Percentiles rank a stretch among this genome's conserved stretches.
These are phyloP conservation scores for Kwoniella dejecticola DNA, from an alignment of 768 basidiomycete genomes.

Conservation along the genomic window DNA sequence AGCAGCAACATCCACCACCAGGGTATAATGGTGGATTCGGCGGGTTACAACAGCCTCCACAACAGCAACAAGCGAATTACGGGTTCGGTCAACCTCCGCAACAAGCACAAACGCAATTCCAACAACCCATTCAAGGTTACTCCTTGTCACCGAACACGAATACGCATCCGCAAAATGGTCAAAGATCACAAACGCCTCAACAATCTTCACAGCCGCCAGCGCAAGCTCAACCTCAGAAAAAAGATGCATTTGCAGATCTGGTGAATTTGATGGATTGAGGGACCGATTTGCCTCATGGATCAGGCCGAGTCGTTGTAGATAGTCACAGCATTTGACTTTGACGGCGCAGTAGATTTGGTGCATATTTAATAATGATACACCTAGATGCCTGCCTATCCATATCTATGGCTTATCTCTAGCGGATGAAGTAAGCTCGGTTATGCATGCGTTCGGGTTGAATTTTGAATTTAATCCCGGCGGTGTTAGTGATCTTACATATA, in stretches of 20 bases:
- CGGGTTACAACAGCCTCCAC: slow-evolving; percentile 6
- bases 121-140: slow-evolving; percentile 26
- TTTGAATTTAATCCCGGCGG: slow-evolving; percentile 8
- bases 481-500: not conserved
- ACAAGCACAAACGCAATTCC: slow-evolving; percentile 18
- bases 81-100: slow-evolving; percentile 9
- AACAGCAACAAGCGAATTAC: slow-evolving; percentile 20
- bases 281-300: too few species aligned
- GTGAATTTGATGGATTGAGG: slow-evolving; percentile 50
- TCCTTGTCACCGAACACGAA: slow-evolving; percentile 28
- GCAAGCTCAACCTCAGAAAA: slow-evolving; percentile 41
- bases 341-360: too few species aligned
- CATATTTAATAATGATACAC: too few species aligned
- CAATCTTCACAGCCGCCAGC: slow-evolving; percentile 22
- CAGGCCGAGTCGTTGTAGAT: too few species aligned
- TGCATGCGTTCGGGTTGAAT: not conserved
- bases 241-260: slow-evolving; percentile 57
- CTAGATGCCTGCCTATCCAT: too few species aligned
- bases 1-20: slow-evolving; percentile 14
- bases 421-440: too few species aligned
- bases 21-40: slow-evolving; percentile 15
- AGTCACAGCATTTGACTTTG: too few species aligned
- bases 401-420: too few species aligned
- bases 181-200: slow-evolving; percentile 10
- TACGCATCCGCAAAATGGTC: too few species aligned